A percentile compares a stretch with the other conserved stretches of the same genome.
phyloP scores from a whole-genome alignment of 139 green algal species.

The Chlorella sorokiniana region DNA sequence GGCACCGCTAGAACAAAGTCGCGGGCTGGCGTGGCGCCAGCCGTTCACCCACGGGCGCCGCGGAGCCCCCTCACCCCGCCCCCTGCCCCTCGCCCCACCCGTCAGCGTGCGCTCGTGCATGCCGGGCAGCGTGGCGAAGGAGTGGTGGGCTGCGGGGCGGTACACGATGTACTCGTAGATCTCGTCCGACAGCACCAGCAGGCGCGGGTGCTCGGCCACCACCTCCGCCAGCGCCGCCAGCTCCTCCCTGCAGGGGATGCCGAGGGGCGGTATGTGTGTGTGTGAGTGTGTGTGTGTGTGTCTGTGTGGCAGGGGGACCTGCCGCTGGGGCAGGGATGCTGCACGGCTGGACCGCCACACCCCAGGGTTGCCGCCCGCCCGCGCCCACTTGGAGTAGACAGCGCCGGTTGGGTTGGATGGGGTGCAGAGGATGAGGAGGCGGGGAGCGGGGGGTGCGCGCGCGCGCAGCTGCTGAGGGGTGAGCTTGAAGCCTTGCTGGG shows the following conservation, averaged over 20 bases:
- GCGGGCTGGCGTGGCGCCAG: too few species aligned
- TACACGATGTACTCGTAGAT: conserved; percentile 92
- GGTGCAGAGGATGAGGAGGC: conserved; percentile 96
- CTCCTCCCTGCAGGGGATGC: conserved; percentile 50
- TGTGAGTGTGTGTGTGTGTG: background rate
- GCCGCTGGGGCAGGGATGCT: too few species aligned
- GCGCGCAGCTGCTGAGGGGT: conserved; percentile 71
- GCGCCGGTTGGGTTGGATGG: conserved; percentile 95
- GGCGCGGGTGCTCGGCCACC: conserved; percentile 82
- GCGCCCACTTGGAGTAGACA: conserved; percentile 74
- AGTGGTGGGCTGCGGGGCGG: conserved; percentile 78
- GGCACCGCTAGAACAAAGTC: too few species aligned
- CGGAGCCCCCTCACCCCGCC: background rate
- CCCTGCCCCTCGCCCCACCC: background rate
- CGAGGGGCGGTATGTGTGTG: background rate
- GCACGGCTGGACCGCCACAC: too few species aligned
- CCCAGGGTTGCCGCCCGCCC: too few species aligned
- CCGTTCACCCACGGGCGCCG: background rate
- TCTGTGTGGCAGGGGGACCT: background rate
- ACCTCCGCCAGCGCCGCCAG: conserved; percentile 83
- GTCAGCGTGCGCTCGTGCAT: conserved; percentile 96
- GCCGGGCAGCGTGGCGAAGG: conserved; percentile 80
- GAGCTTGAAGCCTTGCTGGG: conserved; percentile 81
- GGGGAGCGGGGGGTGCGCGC: conserved; percentile 78
- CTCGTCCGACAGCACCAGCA: conserved; percentile 88